These are phyloP conservation scores for Aspergillus fijiensis DNA, from an alignment of 2,329 filamentous ascomycete species.

Conservation along the genomic window DNA sequence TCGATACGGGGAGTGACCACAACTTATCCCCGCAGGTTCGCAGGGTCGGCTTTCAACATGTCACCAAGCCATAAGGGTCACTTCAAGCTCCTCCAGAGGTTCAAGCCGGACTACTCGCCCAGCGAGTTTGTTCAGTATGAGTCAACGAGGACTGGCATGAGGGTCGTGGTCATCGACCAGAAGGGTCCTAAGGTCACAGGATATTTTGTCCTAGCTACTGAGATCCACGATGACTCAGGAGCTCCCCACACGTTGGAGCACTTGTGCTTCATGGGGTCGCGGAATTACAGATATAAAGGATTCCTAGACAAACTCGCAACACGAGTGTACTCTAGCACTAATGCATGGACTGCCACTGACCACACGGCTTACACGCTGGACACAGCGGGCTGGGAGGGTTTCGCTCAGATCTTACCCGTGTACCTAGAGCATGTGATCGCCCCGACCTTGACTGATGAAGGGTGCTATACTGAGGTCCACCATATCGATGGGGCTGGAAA, in stretches of 20 bases:
- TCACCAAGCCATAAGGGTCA: constrained; percentile 52
- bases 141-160: constrained; percentile 90
- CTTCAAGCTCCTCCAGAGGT: constrained; percentile 82
- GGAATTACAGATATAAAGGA: constrained; percentile 90
- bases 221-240: constrained; percentile 96
- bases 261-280: constrained; percentile 85
- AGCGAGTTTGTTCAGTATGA: constrained; percentile 92
- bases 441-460: constrained; percentile 88
- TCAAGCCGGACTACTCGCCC: constrained; percentile 86
- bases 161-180: constrained; percentile 85
- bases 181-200: constrained; percentile 93
- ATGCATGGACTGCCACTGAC: constrained; percentile 95
- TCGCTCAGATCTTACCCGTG: constrained; percentile 88
- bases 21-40: constrained; percentile 14
- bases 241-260: constrained; percentile 86
- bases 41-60: constrained; percentile 50
- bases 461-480: constrained; percentile 92
- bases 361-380: constrained; percentile 96
- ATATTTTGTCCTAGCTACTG: constrained; percentile 92
- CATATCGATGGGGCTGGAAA: constrained; percentile 91
- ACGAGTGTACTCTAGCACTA: constrained; percentile 88
- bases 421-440: constrained; percentile 93
- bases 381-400: constrained; percentile 95
- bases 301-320: constrained; percentile 92
- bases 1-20: constrained; percentile 22